phyloP scores from a whole-genome alignment of 1,284 basidiomycete genomes.

The Cystobasidium pallidum region DNA sequence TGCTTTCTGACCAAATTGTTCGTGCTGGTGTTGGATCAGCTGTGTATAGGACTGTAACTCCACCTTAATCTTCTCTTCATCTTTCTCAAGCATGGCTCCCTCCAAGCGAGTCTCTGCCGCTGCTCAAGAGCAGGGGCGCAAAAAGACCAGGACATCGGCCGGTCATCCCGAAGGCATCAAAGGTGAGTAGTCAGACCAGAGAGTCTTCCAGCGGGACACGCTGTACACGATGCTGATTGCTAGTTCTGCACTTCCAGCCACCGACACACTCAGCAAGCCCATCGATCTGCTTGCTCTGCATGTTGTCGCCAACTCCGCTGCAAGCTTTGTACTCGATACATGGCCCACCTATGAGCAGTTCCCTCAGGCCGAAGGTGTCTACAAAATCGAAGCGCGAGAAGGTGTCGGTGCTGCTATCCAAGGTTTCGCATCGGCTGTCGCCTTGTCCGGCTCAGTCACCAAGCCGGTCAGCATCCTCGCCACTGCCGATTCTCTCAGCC shows the following conservation, averaged over 20 bases:
- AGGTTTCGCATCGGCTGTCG: conserved; percentile 29
- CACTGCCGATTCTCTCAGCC: conserved; percentile 33
- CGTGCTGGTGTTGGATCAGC: background rate
- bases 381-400: conserved; percentile 38
- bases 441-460: conserved; percentile 8
- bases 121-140: conserved; percentile 11
- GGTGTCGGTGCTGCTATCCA: conserved; percentile 43
- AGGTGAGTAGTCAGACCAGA: background rate
- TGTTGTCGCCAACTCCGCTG: conserved; percentile 34
- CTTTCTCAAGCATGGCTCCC: conserved; percentile 15
- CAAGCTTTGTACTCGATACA: conserved; percentile 43
- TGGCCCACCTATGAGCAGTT: conserved; percentile 30
- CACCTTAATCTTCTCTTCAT: background rate
- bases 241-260: background rate
- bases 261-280: conserved; percentile 37
- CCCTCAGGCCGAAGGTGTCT: conserved; percentile 20
- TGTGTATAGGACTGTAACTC: background rate
- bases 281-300: conserved; percentile 33
- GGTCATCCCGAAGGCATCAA: conserved; percentile 30
- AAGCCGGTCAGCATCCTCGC: conserved; percentile 44
- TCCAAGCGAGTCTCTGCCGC: conserved; percentile 34
- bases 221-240: background rate
- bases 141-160: conserved; percentile 27
- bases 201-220: too few species aligned
- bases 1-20: background rate